phyloP scores from a whole-genome alignment of 164 flowering plant species.

The Chloranthus sessilifolius region DNA sequence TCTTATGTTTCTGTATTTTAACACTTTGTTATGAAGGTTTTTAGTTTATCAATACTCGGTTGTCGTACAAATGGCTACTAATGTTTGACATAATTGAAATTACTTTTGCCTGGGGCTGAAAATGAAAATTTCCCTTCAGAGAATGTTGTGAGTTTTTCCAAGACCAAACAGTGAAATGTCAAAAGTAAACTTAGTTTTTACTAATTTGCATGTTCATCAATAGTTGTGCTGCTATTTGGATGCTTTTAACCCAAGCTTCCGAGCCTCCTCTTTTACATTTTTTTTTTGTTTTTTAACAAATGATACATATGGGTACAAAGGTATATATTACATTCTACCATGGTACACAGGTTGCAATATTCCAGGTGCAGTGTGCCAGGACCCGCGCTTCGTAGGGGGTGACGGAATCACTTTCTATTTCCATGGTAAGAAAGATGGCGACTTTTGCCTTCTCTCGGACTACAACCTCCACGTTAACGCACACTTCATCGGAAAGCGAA shows the following conservation, averaged over 20 bases:
- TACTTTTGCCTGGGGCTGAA: too few relatives aligned
- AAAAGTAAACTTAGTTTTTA: background rate
- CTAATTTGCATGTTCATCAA: background rate
- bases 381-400: constrained; percentile 40
- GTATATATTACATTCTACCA: too few relatives aligned
- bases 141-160: too few relatives aligned
- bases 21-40: too few relatives aligned
- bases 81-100: too few relatives aligned
- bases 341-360: constrained; percentile 22
- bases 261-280: background rate
- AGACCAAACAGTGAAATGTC: background rate
- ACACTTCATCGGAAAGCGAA: constrained; percentile 23
- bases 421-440: constrained; percentile 37
- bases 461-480: constrained; percentile 41
- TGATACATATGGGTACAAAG: background rate
- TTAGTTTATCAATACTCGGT: too few relatives aligned
- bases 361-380: constrained; percentile 40
- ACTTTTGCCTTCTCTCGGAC: constrained; percentile 44
- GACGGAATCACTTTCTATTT: constrained; percentile 44
- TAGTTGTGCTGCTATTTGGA: background rate
- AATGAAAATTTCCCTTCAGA: too few relatives aligned
- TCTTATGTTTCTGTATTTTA: too few relatives aligned
- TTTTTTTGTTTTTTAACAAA: background rate
- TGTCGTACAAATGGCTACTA: too few relatives aligned
- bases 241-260: background rate